Evolutionary conservation across 2,329 filamentous ascomycete species (phyloP), one percentile per base, ranked within the genome.

Genomic region (Stachybotrys elegans): DNA sequence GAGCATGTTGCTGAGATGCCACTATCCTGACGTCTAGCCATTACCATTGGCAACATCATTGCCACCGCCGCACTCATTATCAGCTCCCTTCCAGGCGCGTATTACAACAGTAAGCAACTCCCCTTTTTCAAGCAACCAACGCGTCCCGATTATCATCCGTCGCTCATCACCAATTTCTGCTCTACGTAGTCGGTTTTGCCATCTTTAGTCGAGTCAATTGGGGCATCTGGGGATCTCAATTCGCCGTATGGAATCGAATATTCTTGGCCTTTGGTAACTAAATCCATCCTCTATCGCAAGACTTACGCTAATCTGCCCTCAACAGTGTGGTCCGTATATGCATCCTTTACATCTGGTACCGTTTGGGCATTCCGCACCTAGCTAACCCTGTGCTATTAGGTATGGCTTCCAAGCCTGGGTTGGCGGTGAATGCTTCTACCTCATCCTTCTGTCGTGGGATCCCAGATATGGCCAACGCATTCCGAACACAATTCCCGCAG

Each of bases 351-450:
- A n/a, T n/a, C 14, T 17, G 5, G n/a, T 20, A 12, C 21, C 6
- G 25, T 29, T 29, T 11, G 21, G 13, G 34, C 34, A 11, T 11
- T 17, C 21, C 5, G 22, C 13, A 22, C 11, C 8, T 6, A 22
- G 29, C 20, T 45, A 19, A 42, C 32, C 5, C 34, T 5, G 9
- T 3, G 9, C 17, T 36, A 31, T 38, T 21, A 65, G 64, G 65
- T 68, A 69, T 42, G 68, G 62, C 14, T 70, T 72, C 45, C 69
- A 71, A 42, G 64, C 69, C 5, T 73, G 69, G 66, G 65, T 72
- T 32, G 71, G 71, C 12, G 70, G 70, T 3, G 60, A 70, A 51
- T 72, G 69, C 40, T 49, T 72, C 43, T 70, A 72, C 41, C 59
- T 73, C 36, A 69, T 69, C 41, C 58, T 75, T 5, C 63, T 68